These are phyloP conservation scores for Backusella tarrabulga DNA, from an alignment of 192 early-diverging fungal species.

Conservation along the genomic window DNA sequence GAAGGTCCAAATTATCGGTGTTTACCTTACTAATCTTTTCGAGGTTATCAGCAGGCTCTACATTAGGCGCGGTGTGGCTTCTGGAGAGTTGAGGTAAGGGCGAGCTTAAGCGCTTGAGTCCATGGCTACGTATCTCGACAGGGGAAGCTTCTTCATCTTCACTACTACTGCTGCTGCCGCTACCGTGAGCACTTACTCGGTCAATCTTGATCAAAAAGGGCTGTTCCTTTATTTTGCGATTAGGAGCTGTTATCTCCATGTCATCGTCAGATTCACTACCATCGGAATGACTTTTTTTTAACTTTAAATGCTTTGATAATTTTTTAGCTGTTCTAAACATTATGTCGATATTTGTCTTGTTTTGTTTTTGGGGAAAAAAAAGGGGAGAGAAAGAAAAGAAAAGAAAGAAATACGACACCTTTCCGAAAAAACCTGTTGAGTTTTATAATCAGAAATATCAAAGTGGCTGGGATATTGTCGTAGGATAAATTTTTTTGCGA, in stretches of 20 bases:
- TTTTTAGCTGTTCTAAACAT: constrained; percentile 13
- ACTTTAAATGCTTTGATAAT: constrained; percentile 2
- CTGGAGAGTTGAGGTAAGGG: not conserved
- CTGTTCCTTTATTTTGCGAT: not conserved
- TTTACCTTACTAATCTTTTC: not conserved
- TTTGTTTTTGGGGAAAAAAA: not conserved
- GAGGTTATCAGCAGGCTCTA: not conserved
- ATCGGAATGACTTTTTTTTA: not conserved
- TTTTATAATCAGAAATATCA: not conserved
- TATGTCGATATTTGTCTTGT: not conserved
- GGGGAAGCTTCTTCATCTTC: not conserved
- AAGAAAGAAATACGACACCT: not conserved
- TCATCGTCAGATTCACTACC: not conserved
- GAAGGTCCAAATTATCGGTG: constrained; percentile 18
- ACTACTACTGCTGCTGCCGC: not conserved
- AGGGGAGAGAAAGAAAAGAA: not conserved
- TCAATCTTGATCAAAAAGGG: not conserved
- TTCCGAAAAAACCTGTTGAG: not conserved
- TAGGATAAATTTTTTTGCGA: not conserved
- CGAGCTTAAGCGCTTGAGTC: not conserved
- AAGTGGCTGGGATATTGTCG: constrained; percentile 1
- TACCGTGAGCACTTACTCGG: not conserved
- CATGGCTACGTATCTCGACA: not conserved
- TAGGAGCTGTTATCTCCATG: not conserved
- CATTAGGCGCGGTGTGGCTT: not conserved